These are phyloP conservation scores for Krasilnikovozyma curviuscula DNA, from an alignment of 768 basidiomycete genomes.

Conservation along the genomic window DNA sequence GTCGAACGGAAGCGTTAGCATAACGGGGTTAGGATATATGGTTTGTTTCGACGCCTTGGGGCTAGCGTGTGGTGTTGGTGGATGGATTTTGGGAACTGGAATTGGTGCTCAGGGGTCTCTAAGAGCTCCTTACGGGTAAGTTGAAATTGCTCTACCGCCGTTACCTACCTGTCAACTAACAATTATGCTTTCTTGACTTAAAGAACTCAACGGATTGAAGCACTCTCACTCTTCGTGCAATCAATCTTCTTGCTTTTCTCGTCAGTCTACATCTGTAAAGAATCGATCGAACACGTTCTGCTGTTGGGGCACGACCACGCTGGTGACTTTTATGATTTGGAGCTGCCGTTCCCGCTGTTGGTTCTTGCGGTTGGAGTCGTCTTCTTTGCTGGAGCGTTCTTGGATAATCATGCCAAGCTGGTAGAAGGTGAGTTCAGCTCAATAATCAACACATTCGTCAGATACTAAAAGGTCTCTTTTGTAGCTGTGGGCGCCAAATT, in stretches of 20 bases:
- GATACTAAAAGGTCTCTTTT: too few species aligned
- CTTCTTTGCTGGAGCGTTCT: slow-evolving; percentile 20
- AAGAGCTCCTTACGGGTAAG: slow-evolving; percentile 44
- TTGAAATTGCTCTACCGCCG: too few species aligned
- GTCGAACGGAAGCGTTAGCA: slow-evolving; percentile 61
- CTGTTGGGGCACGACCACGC: slow-evolving; percentile 29
- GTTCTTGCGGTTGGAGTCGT: background rate
- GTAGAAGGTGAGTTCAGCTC: slow-evolving; percentile 23
- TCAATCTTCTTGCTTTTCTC: slow-evolving; percentile 86
- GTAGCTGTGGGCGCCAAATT: background rate
- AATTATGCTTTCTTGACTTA: too few species aligned
- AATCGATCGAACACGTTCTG: slow-evolving; percentile 80
- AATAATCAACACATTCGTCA: background rate
- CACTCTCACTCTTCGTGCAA: slow-evolving; percentile 44
- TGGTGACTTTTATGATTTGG: slow-evolving; percentile 15
- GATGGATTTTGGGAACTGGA: slow-evolving; percentile 11
- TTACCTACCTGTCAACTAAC: too few species aligned
- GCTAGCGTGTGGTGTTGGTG: slow-evolving; percentile 34
- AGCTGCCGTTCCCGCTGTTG: slow-evolving; percentile 5
- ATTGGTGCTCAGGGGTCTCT: slow-evolving; percentile 32
- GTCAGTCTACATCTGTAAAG: slow-evolving; percentile 88
- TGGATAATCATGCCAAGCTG: slow-evolving; percentile 27
- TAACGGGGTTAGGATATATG: slow-evolving; percentile 88
- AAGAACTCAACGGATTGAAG: slow-evolving; percentile 8
- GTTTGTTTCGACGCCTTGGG: slow-evolving; percentile 88